phyloP scores from a whole-genome alignment of 2,329 filamentous ascomycete species.

The Colletotrichum sp. region DNA sequence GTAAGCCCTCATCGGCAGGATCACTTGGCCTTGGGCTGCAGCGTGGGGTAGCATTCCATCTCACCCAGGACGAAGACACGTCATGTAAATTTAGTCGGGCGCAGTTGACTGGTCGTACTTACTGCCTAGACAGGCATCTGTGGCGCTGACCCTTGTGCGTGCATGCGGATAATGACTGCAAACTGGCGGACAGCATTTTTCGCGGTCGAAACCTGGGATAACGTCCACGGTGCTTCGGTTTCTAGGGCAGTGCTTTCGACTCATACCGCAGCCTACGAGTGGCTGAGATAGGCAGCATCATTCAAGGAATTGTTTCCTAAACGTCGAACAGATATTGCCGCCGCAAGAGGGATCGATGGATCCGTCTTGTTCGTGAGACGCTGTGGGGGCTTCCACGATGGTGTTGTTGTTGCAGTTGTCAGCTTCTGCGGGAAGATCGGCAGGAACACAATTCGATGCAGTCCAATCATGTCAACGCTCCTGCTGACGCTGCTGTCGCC shows the following conservation, averaged over 20 bases:
- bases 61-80: not conserved
- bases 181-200: not conserved
- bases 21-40: not conserved
- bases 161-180: not conserved
- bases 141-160: not conserved
- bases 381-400: not conserved
- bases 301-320: not conserved
- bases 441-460: not conserved
- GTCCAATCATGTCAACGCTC: not conserved
- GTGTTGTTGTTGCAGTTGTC: not conserved
- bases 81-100: not conserved
- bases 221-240: not conserved
- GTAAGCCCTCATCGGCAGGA: not conserved
- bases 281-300: not conserved
- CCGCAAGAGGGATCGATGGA: not conserved
- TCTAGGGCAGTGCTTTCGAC: not conserved
- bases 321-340: not conserved
- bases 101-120: not conserved
- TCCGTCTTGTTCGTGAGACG: not conserved
- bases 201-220: not conserved
- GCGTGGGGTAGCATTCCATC: not conserved
- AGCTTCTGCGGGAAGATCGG: not conserved
- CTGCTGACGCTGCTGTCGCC: accelerated
- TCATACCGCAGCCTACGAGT: not conserved
- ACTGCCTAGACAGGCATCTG: not conserved